Evolutionary conservation across 805 yeast genomes (phyloP), one percentile per base, ranked within the genome.

Genomic region (Candida morakotiae): DNA sequence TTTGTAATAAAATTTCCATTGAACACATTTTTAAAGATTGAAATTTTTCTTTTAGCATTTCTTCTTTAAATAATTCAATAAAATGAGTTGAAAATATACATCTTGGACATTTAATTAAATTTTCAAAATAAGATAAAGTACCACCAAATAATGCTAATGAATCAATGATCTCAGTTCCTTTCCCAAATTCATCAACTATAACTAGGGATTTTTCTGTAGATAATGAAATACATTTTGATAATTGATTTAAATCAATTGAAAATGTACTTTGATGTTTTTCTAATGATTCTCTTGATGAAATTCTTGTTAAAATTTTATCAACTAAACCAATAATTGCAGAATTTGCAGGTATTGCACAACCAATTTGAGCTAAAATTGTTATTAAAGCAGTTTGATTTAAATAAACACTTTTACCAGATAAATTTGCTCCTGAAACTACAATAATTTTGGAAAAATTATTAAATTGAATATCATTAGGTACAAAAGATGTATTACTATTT

Each of bases 141-240:
- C 73, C 48, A 1, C 73, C 75, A 38, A 70, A 58, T 9, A 72
- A 37, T 1, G 74, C 57, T 0, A 73, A 73, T 0, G 77, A 77
- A 44, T 72, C 73, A 9, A 62, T 46, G 0, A 63, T 44, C 46
- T 71, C 75, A 0, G 76, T 74, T 0, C 79, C 79, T 41, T 73
- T 72, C 0, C 80, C 81, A 51, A 70, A 73, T 41, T 75, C 80
- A 49, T 75, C 79, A 18, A 77, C 58, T 5, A 77, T 49, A 2
- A 78, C 43, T 19, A 77, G 42, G 9, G 77, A 71, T 30, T 49
- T 57, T 0, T 53, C 48, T 0, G 77, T 70, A 19, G 58, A 45
- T 35, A 69, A 43, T 3, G 63, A 53, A 15, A 73, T 42, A 34
- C 73, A 67, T 45, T 60, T 67, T 40, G 56, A 57, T 52, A 77